phyloP scores from a whole-genome alignment of 176 grass and related monocot species.

The Eragrostis nindensis region DNA sequence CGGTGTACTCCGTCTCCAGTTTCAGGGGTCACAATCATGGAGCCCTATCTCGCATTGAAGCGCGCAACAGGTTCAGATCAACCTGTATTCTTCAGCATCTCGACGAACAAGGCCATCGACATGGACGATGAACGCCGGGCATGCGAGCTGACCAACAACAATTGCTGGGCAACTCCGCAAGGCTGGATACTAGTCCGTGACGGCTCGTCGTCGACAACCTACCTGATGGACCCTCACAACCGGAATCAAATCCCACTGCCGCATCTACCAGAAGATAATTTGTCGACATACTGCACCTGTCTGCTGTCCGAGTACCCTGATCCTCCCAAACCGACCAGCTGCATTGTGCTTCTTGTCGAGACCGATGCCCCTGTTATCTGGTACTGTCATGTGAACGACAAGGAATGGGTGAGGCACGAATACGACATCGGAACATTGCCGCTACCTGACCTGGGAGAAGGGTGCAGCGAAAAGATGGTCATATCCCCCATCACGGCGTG shows the following conservation, averaged over 20 bases:
- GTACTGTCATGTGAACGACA: background rate
- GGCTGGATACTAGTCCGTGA: background rate
- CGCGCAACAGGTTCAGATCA: background rate
- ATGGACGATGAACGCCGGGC: background rate
- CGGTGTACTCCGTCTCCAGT: too few species aligned
- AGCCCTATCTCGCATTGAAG: background rate
- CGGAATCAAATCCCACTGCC: background rate
- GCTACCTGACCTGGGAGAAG: background rate
- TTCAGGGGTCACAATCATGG: too few species aligned
- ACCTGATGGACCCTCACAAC: background rate
- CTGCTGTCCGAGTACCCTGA: background rate
- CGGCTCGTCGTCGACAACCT: background rate
- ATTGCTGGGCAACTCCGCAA: background rate
- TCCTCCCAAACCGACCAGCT: background rate
- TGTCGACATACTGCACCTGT: background rate
- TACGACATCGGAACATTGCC: slow-evolving; percentile 10
- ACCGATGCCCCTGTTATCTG: slow-evolving; percentile 6
- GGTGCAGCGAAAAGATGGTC: background rate
- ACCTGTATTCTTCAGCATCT: background rate
- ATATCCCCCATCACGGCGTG: background rate
- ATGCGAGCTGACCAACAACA: background rate
- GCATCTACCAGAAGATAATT: background rate
- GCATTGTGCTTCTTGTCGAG: slow-evolving; percentile 19
- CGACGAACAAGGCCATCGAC: background rate
- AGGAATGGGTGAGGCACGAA: background rate